These are phyloP conservation scores for Phytophthora citrophthora DNA, from an alignment of 352 stramenopile species.

Conservation along the genomic window DNA sequence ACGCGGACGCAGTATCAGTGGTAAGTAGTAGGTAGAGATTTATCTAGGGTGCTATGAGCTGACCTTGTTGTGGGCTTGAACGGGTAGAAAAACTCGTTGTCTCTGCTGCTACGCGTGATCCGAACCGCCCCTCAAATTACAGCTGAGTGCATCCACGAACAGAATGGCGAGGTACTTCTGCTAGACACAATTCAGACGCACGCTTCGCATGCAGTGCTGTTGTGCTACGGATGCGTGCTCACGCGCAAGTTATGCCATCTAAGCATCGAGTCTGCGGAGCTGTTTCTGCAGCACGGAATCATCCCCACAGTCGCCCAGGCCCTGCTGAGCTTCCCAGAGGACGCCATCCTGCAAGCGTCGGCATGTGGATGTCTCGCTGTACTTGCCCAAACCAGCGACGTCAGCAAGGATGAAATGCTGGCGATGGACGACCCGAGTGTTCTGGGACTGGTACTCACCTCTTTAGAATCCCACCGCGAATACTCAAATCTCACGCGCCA, in stretches of 20 bases:
- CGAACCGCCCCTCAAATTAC: constrained; percentile 70
- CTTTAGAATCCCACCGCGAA: constrained; percentile 60
- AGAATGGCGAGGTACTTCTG: constrained; percentile 60
- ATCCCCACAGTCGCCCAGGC: constrained; percentile 54
- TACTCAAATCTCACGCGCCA: constrained; percentile 79
- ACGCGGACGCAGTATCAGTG: constrained; percentile 52
- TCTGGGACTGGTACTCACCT: constrained; percentile 48
- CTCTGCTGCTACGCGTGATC: constrained; percentile 63
- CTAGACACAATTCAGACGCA: constrained; percentile 66
- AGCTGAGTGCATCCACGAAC: constrained; percentile 67
- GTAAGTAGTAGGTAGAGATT: constrained; percentile 27
- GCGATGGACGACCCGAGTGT: constrained; percentile 45
- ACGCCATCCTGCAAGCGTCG: constrained; percentile 74
- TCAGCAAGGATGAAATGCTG: constrained; percentile 69
- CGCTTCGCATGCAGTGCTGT: constrained; percentile 64
- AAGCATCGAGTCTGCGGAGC: constrained; percentile 61
- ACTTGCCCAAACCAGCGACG: constrained; percentile 61
- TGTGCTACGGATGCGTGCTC: constrained; percentile 79
- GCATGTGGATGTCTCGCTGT: constrained; percentile 67
- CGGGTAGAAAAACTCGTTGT: constrained; percentile 72
- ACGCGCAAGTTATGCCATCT: constrained; percentile 80
- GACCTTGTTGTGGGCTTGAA: neutral
- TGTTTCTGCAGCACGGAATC: constrained; percentile 72
- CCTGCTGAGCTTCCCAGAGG: constrained; percentile 61
- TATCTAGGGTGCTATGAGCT: neutral